These are phyloP conservation scores for Fusarium robinianum DNA, from an alignment of 2,329 filamentous ascomycete genomes.

Conservation along the genomic window DNA sequence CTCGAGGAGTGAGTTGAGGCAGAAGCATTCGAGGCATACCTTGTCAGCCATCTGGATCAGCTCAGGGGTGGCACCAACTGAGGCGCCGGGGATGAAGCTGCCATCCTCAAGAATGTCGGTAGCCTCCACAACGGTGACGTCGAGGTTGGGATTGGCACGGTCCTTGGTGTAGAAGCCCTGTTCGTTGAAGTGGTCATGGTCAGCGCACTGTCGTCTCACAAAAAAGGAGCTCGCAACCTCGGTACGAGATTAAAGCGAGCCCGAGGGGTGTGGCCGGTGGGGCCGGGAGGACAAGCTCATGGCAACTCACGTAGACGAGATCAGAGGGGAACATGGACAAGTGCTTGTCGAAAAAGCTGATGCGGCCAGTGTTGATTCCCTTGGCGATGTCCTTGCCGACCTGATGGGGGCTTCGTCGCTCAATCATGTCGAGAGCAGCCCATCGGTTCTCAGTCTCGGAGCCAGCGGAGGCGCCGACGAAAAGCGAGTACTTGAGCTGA, in stretches of 20 bases:
- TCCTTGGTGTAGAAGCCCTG: conserved; percentile 83
- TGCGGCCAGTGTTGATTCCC: conserved; percentile 85
- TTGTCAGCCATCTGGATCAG: conserved; percentile 91
- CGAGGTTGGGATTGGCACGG: conserved; percentile 72
- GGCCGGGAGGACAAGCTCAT: conserved; percentile 8
- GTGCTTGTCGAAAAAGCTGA: conserved; percentile 94
- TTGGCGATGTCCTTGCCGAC: conserved; percentile 89
- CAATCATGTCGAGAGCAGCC: conserved; percentile 89
- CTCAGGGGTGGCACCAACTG: conserved; percentile 83
- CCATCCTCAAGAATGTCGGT: conserved; percentile 87
- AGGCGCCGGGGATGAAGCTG: conserved; percentile 85
- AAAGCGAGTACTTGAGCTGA: conserved; percentile 82
- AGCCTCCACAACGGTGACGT: conserved; percentile 85
- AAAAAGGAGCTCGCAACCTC: conserved; percentile 20
- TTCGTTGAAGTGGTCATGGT: conserved; percentile 2
- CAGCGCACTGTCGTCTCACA: conserved; percentile 17
- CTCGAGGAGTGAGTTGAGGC: no score
- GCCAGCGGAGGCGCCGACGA: conserved; percentile 87
- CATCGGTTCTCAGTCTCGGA: conserved; percentile 91
- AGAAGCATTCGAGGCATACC: no score
- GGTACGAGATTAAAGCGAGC: conserved; percentile 28
- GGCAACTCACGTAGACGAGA: conserved; percentile 72
- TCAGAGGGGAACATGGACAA: conserved; percentile 90
- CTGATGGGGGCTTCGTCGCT: conserved; percentile 81
- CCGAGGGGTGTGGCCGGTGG: conserved; percentile 19